phyloP scores from a whole-genome alignment of 2,329 filamentous ascomycete species.

The Colletotrichum tropicale region DNA sequence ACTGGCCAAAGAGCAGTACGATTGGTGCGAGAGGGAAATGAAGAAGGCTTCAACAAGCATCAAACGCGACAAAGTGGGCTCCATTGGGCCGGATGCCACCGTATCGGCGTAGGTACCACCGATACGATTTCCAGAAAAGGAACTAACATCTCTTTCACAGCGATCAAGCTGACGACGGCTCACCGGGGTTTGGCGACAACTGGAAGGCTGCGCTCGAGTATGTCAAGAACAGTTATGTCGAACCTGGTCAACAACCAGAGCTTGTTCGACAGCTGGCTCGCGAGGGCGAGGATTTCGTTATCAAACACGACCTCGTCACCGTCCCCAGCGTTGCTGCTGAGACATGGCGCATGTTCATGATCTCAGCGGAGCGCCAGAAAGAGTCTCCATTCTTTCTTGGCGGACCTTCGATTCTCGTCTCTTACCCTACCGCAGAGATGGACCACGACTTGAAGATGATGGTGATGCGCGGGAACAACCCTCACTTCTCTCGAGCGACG shows the following conservation, averaged over 20 bases:
- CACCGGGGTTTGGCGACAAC: conserved; percentile 37
- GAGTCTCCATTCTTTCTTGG: conserved; percentile 65
- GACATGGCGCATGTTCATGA: conserved; percentile 62
- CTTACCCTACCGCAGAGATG: conserved; percentile 60
- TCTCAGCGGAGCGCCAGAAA: conserved; percentile 55
- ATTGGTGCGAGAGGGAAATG: conserved; percentile 62
- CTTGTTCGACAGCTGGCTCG: conserved; percentile 55
- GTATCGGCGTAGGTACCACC: not conserved
- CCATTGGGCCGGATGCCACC: not conserved
- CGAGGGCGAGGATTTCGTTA: conserved; percentile 58
- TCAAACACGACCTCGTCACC: conserved; percentile 57
- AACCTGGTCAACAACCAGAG: conserved; percentile 56
- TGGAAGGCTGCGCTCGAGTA: conserved; percentile 60
- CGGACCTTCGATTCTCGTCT: conserved; percentile 56
- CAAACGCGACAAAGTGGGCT: conserved; percentile 27
- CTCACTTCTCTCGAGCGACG: conserved; percentile 60
- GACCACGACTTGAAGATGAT: conserved; percentile 59
- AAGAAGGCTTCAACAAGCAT: conserved; percentile 51
- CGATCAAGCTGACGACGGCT: not conserved
- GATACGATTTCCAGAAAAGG: not conserved
- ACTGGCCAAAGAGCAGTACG: conserved; percentile 55
- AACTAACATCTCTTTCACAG: not conserved
- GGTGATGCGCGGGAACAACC: conserved; percentile 64
- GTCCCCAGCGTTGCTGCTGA: conserved; percentile 58
- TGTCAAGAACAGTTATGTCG: conserved; percentile 59